Conservation (phyloP, 192 early-diverging fungal genomes). For the Umbelopsis sp. region DNA sequence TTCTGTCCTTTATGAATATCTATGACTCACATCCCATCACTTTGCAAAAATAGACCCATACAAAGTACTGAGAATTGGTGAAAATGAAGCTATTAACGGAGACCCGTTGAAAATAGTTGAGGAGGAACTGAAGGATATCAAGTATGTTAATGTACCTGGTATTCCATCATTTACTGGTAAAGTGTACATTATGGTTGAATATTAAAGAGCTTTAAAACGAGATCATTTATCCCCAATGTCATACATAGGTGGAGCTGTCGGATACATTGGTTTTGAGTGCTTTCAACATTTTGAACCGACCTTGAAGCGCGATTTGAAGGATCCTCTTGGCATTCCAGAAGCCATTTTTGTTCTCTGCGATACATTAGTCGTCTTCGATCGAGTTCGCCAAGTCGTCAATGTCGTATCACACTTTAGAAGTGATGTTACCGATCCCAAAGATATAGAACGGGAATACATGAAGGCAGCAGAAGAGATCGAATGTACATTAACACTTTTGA, state of each 20-base stretch:
- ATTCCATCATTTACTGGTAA: slow-evolving; percentile 85
- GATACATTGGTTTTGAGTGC: slow-evolving; percentile 97
- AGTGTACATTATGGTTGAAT: not conserved
- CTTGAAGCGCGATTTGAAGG: slow-evolving; percentile 74
- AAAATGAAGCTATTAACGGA: slow-evolving; percentile 65
- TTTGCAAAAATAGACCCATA: slow-evolving; percentile 71
- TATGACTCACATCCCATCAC: not conserved
- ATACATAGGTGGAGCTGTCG: slow-evolving; percentile 86
- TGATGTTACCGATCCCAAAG: slow-evolving; percentile 54
- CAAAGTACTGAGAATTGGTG: slow-evolving; percentile 80
- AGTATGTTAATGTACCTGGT: slow-evolving; percentile 80
- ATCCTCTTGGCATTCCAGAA: slow-evolving; percentile 91
- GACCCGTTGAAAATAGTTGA: slow-evolving; percentile 90
- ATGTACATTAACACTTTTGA: slow-evolving; percentile 67
- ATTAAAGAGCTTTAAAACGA: not conserved
- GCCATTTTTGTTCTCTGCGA: slow-evolving; percentile 95
- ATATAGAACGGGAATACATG: slow-evolving; percentile 64
- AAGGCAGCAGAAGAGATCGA: slow-evolving; percentile 72
- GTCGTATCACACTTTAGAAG: slow-evolving; percentile 89
- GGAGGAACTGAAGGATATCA: slow-evolving; percentile 75
- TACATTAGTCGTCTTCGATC: slow-evolving; percentile 95
- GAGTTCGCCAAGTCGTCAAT: slow-evolving; percentile 88
- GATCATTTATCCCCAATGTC: not conserved
- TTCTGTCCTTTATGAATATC: not conserved
- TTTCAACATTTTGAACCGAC: slow-evolving; percentile 98